A percentile compares a stretch with the other conserved stretches of the same genome.
These are phyloP conservation scores for Pseudogymnoascus sp. DNA, from an alignment of 2,329 filamentous ascomycete species.

Conservation along the genomic window DNA sequence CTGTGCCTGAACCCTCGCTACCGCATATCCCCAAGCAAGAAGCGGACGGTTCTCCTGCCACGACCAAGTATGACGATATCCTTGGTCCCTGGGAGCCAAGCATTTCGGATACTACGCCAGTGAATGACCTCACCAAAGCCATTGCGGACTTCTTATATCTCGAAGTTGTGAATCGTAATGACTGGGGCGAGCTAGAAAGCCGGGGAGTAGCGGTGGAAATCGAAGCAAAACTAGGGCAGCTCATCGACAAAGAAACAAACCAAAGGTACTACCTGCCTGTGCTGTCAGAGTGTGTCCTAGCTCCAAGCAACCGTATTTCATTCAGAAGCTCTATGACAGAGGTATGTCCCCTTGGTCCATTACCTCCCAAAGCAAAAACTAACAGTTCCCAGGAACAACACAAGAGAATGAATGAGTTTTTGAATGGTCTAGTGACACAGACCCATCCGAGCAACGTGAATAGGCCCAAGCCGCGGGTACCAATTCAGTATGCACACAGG, in stretches of 20 bases:
- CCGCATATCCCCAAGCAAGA: constrained; percentile 12
- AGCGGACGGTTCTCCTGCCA: constrained; percentile 9
- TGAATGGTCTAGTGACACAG: constrained; percentile 61
- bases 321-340: constrained; percentile 90
- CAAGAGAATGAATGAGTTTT: constrained; percentile 70
- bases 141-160: constrained; percentile 77
- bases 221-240: constrained; percentile 82
- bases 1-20: constrained; percentile 10
- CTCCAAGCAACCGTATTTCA: constrained; percentile 49
- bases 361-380: neutral
- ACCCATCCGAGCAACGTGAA: constrained; percentile 45
- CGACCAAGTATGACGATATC: constrained; percentile 12
- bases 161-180: constrained; percentile 59
- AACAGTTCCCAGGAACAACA: constrained; percentile 57
- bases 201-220: constrained; percentile 75
- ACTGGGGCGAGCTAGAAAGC: constrained; percentile 53
- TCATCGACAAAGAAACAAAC: constrained; percentile 65
- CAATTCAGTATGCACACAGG: constrained; percentile 72
- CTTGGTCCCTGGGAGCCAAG: constrained; percentile 56
- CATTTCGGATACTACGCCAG: constrained; percentile 61
- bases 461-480: constrained; percentile 39
- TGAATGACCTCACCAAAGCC: constrained; percentile 64
- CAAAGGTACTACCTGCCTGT: constrained; percentile 61
- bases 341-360: constrained; percentile 41
- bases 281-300: constrained; percentile 61